These are phyloP conservation scores for Drechslera avenae DNA, from an alignment of 2,329 filamentous ascomycete species.

Conservation along the genomic window DNA sequence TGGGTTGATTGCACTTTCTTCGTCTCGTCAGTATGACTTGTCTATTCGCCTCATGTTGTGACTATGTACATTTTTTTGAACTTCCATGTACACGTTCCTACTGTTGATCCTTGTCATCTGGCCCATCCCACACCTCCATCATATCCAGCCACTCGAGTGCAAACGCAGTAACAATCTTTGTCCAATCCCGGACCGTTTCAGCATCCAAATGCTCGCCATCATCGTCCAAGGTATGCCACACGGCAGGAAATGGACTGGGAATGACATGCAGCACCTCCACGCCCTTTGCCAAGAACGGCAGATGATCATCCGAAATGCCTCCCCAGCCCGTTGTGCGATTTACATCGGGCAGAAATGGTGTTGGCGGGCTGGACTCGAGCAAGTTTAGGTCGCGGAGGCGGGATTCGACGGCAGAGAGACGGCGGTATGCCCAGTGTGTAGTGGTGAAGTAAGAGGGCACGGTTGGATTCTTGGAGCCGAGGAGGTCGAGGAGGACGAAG, in stretches of 20 bases:
- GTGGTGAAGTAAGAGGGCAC: slow-evolving; percentile 87
- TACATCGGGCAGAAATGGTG: slow-evolving; percentile 57
- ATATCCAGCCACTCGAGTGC: slow-evolving; percentile 91
- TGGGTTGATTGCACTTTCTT: no score
- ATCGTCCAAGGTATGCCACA: slow-evolving; percentile 88
- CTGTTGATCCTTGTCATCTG: not conserved
- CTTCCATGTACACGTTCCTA: no score
- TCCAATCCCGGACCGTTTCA: slow-evolving; percentile 84
- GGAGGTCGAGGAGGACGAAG: slow-evolving; percentile 88
- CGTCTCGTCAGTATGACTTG: no score
- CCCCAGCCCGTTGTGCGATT: slow-evolving; percentile 33
- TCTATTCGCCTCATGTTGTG: no score
- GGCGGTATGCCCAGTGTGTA: slow-evolving; percentile 91
- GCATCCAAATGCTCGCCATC: slow-evolving; percentile 84
- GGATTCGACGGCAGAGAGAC: slow-evolving; percentile 73
- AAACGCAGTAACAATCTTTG: slow-evolving; percentile 81
- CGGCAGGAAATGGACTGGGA: slow-evolving; percentile 75
- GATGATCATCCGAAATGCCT: slow-evolving; percentile 82
- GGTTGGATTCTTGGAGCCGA: slow-evolving; percentile 70
- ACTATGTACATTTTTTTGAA: no score
- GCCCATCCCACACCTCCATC: slow-evolving; percentile 54
- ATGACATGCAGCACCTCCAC: slow-evolving; percentile 92
- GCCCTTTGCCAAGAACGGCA: slow-evolving; percentile 85
- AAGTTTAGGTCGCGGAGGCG: slow-evolving; percentile 71
- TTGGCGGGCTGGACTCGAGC: slow-evolving; percentile 64